These are phyloP conservation scores for Blepharisma stoltei DNA, from an alignment of 73 alveolate species.

Conservation along the genomic window DNA sequence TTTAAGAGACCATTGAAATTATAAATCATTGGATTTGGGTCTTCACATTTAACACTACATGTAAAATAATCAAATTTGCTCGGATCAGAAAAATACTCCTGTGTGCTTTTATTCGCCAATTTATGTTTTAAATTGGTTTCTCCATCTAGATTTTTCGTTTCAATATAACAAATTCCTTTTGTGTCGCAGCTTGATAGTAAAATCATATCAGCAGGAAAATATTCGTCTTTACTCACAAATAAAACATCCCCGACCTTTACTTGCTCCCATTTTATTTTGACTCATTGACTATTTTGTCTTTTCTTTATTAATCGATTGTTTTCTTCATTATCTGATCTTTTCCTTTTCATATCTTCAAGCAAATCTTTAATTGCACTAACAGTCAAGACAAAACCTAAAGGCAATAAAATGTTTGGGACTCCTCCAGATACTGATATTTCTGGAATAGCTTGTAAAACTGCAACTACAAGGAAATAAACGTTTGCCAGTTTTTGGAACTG, in stretches of 20 bases:
- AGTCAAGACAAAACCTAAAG: slow-evolving; percentile 90
- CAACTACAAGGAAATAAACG: slow-evolving; percentile 72
- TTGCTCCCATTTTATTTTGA: slow-evolving; percentile 37
- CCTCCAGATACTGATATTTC: slow-evolving; percentile 78
- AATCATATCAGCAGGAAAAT: slow-evolving; percentile 98
- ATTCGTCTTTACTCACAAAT: slow-evolving; percentile 79
- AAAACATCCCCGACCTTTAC: slow-evolving; percentile 81
- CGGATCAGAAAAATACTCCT: slow-evolving; percentile 14
- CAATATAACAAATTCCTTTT: slow-evolving; percentile 93
- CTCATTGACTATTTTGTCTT: slow-evolving; percentile 21
- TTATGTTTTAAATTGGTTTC: slow-evolving; percentile 97
- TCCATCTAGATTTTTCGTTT: slow-evolving; percentile 92
- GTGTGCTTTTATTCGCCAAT: slow-evolving; percentile 60
- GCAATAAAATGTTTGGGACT: slow-evolving; percentile 88
- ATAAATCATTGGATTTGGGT: slow-evolving; percentile 76
- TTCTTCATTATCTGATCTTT: slow-evolving; percentile 55
- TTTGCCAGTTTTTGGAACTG: slow-evolving; percentile 76
- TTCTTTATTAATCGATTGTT: slow-evolving; percentile 44
- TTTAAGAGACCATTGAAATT: slow-evolving; percentile 62
- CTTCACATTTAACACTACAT: slow-evolving; percentile 57
- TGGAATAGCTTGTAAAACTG: slow-evolving; percentile 79
- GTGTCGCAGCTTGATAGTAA: slow-evolving; percentile 84
- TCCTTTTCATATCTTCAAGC: slow-evolving; percentile 49
- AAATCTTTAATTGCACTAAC: slow-evolving; percentile 91
- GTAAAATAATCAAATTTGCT: slow-evolving; percentile 31